Evolutionary conservation across 345 rosid species (phyloP).

Genomic region (Turnera subulata): DNA sequence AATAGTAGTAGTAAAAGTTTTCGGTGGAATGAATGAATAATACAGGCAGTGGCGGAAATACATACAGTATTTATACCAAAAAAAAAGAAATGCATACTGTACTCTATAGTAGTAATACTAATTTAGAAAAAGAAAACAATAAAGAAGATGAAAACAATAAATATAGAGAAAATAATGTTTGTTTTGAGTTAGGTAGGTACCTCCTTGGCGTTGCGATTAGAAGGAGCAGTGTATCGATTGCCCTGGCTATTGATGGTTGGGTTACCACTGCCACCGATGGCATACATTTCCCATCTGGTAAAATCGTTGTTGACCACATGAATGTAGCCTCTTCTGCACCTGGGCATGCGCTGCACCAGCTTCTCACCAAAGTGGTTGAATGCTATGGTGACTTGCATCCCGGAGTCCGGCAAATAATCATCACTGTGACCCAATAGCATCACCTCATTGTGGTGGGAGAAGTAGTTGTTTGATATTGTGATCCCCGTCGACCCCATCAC

Average conservation of each 20-base stretch:
- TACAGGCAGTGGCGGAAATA: too few species aligned
- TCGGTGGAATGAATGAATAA: too few species aligned
- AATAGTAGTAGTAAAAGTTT: too few species aligned
- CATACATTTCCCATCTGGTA: conserved; percentile 97
- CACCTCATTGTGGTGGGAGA: conserved; percentile 96
- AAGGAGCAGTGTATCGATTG: conserved; percentile 85
- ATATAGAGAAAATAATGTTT: too few species aligned
- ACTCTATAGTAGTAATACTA: too few species aligned
- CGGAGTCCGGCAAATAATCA: conserved; percentile 70
- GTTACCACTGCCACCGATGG: conserved; percentile 93
- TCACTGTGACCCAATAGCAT: conserved; percentile 97
- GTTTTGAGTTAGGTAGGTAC: conserved; percentile 32
- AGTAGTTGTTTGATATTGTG: conserved; percentile 85
- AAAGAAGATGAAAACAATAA: too few species aligned
- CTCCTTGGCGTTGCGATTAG: conserved; percentile 77
- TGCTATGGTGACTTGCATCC: conserved; percentile 96
- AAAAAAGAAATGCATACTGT: too few species aligned
- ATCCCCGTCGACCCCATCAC: conserved; percentile 94
- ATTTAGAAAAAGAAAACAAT: too few species aligned
- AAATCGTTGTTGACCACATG: conserved; percentile 95
- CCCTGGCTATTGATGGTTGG: conserved; percentile 98
- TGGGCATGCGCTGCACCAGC: conserved; percentile 87
- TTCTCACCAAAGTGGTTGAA: conserved; percentile 94
- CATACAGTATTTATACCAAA: too few species aligned
- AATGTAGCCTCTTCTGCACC: conserved; percentile 86